Conservation (phyloP, 495 filamentous ascomycete genomes). For the Podospora conica region DNA sequence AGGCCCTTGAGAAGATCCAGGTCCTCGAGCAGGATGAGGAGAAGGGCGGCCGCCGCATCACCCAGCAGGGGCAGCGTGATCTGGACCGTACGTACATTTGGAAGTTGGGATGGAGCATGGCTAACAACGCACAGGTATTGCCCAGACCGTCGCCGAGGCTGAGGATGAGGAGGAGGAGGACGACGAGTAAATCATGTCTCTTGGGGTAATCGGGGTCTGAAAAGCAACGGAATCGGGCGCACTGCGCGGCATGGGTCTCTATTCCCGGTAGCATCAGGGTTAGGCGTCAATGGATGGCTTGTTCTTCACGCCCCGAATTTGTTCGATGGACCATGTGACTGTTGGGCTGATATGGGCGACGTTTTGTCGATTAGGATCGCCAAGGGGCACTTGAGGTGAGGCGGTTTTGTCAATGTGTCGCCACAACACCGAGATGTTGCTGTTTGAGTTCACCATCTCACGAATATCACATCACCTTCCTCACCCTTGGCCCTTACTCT, state of each 20-base stretch:
- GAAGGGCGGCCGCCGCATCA: slow-evolving; percentile 94
- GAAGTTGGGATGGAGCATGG: neutral
- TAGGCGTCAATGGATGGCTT: slow-evolving; percentile 35
- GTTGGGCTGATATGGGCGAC: neutral
- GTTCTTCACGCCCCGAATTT: slow-evolving; percentile 24
- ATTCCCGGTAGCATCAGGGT: slow-evolving; percentile 36
- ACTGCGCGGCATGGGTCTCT: slow-evolving; percentile 23
- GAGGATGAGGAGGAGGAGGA: slow-evolving; percentile 66
- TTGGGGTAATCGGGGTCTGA: neutral
- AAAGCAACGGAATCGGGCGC: slow-evolving; percentile 8
- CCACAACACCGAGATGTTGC: neutral
- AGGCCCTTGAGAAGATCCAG: slow-evolving; percentile 97
- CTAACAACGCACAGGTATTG: slow-evolving; percentile 46
- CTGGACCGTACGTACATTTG: slow-evolving; percentile 66
- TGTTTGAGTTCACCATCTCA: neutral
- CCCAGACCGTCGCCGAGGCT: slow-evolving; percentile 65
- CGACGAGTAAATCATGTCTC: slow-evolving; percentile 43
- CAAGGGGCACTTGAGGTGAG: neutral
- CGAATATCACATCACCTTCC: neutral
- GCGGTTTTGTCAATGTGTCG: neutral
- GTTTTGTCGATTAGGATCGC: neutral
- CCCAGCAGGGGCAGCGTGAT: slow-evolving; percentile 95
- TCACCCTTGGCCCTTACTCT: neutral
- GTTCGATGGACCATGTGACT: neutral
- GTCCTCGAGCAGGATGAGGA: slow-evolving; percentile 95